Evolutionary conservation across 371 early-diverging fungal species (phyloP), one percentile per base, ranked within the genome.

Genomic region (Mortierella sp.): DNA sequence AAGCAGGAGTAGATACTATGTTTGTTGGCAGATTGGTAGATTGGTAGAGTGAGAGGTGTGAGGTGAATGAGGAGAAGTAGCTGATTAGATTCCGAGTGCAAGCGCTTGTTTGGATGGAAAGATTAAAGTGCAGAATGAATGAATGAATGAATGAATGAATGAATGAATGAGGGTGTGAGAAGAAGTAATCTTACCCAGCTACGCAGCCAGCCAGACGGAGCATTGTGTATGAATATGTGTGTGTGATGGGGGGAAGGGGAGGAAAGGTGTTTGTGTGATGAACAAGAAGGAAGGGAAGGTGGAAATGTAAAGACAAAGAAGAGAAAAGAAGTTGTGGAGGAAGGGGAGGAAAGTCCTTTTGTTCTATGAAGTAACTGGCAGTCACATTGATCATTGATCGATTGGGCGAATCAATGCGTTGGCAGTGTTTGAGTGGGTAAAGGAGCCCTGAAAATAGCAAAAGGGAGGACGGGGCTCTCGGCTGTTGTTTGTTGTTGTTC

Each of bases 1-100:
- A 98, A 99, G 91, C 97, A 99, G 47, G 92, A 88, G 84, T 99
- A 99, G 80, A 99, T 98, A 72, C 99, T 84, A 71, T 45, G 26
- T 19, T 28, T 31, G 28, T 68, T 21, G 0, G 8, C n/a, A n/a
- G n/a, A n/a, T n/a, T n/a, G n/a, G n/a, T n/a, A n/a, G n/a, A n/a
- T n/a, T n/a, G 42, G 42, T 38, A 38, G 42, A 38, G 42, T 38
- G 42, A 38, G 42, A 38, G 42, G 42, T 3, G 42, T 3, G 42
- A 38, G 5, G 42, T 38, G 42, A 5, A 5, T 38, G 14, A 78
- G 21, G 16, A 42, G 13, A 7, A 31, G 3, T 70, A 16, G 50
- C 2, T 34, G 14, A 13, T 9, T 65, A 13, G 38, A 48, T 42
- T 68, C 24, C 11, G 68, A 31, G 28, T 50, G 42, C 9, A 24